Conservation (phyloP, 345 rosid genomes). For the Microthlaspi erraticum region DNA sequence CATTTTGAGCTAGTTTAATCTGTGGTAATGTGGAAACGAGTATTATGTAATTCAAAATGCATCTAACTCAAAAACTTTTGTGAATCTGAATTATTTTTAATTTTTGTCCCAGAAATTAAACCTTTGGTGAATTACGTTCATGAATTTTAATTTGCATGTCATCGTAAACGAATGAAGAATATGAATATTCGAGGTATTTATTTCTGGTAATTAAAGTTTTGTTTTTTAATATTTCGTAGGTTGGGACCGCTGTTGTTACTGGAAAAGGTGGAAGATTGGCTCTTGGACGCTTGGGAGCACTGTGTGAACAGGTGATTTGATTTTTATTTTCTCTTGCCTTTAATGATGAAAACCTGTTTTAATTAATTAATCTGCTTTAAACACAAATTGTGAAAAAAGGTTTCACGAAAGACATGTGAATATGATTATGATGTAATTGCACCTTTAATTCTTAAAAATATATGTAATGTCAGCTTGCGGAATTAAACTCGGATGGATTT, state of each 20-base stretch:
- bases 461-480: conserved; percentile 68
- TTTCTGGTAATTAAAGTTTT: conserved; percentile 22
- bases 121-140: background rate
- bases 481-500: conserved; percentile 75
- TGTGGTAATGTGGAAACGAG: background rate
- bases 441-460: conserved; percentile 34
- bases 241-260: conserved; percentile 98
- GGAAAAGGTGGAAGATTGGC: conserved; percentile 92
- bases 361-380: background rate
- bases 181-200: conserved; percentile 1
- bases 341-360: background rate
- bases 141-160: conserved; percentile 38
- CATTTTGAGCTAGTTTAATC: background rate
- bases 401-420: conserved; percentile 34
- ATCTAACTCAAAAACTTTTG: conserved; percentile 8
- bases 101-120: background rate
- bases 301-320: conserved; percentile 81
- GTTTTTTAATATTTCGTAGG: conserved; percentile 49
- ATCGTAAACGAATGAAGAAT: background rate
- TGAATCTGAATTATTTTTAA: conserved; percentile 28
- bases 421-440: conserved; percentile 4
- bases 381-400: conserved; percentile 18
- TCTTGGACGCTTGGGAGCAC: conserved; percentile 89
- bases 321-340: background rate
- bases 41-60: conserved; percentile 1